Percentiles rank a stretch among this genome's conserved stretches.
Conservation (phyloP, 2,329 filamentous ascomycete species). For the Penicillium sp. region DNA sequence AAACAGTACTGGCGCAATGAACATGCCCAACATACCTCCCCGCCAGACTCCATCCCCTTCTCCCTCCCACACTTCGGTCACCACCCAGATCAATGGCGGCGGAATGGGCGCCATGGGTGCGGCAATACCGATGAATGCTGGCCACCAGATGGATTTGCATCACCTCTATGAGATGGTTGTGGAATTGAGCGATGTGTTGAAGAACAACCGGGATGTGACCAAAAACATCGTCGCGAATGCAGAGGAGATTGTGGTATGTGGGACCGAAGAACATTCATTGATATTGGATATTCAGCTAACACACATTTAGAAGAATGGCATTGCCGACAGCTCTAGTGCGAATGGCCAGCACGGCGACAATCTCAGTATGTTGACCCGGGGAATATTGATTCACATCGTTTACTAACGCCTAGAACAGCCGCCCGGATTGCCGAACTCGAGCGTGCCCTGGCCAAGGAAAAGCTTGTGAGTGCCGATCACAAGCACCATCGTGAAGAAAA, state of each 20-base stretch:
- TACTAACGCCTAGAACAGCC: slow-evolving; percentile 22
- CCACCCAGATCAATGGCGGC: slow-evolving; percentile 29
- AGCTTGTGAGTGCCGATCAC: slow-evolving; percentile 35
- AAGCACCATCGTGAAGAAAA: slow-evolving; percentile 43
- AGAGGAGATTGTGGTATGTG: slow-evolving; percentile 42
- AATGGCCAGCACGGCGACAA: slow-evolving; percentile 39
- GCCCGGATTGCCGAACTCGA: slow-evolving; percentile 44
- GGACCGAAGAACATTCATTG: neutral
- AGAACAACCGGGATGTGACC: slow-evolving; percentile 44
- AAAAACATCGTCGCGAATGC: slow-evolving; percentile 43
- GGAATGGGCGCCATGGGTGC: slow-evolving; percentile 33
- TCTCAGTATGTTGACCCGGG: slow-evolving; percentile 24
- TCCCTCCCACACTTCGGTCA: slow-evolving; percentile 21
- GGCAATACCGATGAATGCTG: slow-evolving; percentile 39
- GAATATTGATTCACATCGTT: neutral
- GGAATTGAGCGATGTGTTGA: slow-evolving; percentile 43
- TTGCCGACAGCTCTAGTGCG: slow-evolving; percentile 33
- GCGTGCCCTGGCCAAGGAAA: slow-evolving; percentile 40
- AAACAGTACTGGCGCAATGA: slow-evolving; percentile 24
- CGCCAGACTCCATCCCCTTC: slow-evolving; percentile 31
- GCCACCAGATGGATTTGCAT: slow-evolving; percentile 46
- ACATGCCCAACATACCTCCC: slow-evolving; percentile 25
- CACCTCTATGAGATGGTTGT: slow-evolving; percentile 44
- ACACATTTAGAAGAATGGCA: slow-evolving; percentile 34
- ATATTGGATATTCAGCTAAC: slow-evolving; percentile 9